Conservation (phyloP, 352 stramenopile genomes). For the Peronospora belbahrii region DNA sequence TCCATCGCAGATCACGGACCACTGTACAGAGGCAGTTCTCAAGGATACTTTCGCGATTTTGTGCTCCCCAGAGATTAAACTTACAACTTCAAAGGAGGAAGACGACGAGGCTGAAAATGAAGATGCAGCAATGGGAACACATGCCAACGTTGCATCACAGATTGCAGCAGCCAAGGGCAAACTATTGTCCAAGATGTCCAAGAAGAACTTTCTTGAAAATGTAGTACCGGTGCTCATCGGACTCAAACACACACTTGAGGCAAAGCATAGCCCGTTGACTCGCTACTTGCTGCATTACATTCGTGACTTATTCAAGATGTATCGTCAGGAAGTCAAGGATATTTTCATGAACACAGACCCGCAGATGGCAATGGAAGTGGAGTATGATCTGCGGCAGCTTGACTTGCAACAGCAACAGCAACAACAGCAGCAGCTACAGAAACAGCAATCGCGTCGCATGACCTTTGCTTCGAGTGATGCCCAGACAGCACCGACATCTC, state of each 20-base stretch:
- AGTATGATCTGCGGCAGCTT: conserved; percentile 90
- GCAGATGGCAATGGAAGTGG: conserved; percentile 92
- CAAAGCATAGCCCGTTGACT: conserved; percentile 89
- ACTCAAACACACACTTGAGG: conserved; percentile 92
- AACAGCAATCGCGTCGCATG: conserved; percentile 20
- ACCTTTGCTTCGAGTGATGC: conserved; percentile 9
- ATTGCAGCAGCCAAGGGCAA: conserved; percentile 88
- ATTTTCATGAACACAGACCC: conserved; percentile 88
- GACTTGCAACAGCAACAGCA: conserved; percentile 61
- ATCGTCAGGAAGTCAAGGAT: conserved; percentile 90
- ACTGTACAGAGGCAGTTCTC: conserved; percentile 82
- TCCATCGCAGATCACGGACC: conserved; percentile 70
- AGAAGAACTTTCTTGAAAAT: conserved; percentile 96
- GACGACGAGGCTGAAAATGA: conserved; percentile 56
- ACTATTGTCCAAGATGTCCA: conserved; percentile 92
- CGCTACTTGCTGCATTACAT: conserved; percentile 93
- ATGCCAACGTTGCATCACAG: conserved; percentile 46
- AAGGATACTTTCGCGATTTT: conserved; percentile 85
- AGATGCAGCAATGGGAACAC: conserved; percentile 37
- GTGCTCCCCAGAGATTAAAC: conserved; percentile 82
- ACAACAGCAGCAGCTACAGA: conserved; percentile 50
- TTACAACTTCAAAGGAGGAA: conserved; percentile 45
- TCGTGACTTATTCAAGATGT: conserved; percentile 89
- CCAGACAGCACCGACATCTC: conserved; percentile 10
- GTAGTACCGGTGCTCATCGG: conserved; percentile 94